These are phyloP conservation scores for Sarcodon aspratus DNA, from an alignment of 768 basidiomycete species.

Conservation along the genomic window DNA sequence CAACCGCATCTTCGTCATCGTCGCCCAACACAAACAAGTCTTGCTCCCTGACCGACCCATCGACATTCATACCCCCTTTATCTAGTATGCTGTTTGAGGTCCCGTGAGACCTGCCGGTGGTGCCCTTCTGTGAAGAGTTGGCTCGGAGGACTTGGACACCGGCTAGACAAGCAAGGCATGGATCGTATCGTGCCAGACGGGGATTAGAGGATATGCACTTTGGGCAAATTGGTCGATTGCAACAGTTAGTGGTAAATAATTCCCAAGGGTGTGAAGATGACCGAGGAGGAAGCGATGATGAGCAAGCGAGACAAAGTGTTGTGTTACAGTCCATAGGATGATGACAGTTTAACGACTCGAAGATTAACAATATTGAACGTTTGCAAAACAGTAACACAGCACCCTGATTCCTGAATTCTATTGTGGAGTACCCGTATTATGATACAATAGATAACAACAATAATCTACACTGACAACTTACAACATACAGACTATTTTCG, in stretches of 20 bases:
- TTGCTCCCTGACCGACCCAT: constrained; percentile 47
- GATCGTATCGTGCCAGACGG: constrained; percentile 55
- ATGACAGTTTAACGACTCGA: too few relatives aligned
- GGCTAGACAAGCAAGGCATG: constrained; percentile 58
- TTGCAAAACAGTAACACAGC: too few relatives aligned
- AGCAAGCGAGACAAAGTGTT: constrained; percentile 17
- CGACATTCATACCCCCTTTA: constrained; percentile 22
- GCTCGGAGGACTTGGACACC: constrained; percentile 33
- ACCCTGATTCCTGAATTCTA: too few relatives aligned
- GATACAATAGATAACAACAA: too few relatives aligned
- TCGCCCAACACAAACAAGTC: constrained; percentile 59
- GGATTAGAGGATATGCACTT: constrained; percentile 48
- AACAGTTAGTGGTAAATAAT: constrained; percentile 50
- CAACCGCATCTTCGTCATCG: constrained; percentile 41
- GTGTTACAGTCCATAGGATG: background rate
- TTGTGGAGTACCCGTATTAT: too few relatives aligned
- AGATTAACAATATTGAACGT: too few relatives aligned
- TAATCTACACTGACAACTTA: too few relatives aligned
- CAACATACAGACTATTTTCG: too few relatives aligned
- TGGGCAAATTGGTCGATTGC: constrained; percentile 52
- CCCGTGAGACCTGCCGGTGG: background rate
- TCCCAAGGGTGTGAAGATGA: constrained; percentile 1
- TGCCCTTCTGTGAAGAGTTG: constrained; percentile 1
- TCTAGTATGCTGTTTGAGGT: too few relatives aligned
- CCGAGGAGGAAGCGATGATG: constrained; percentile 15